Evolutionary conservation across 1,284 basidiomycete species (phyloP), one percentile per base, ranked within the genome.

Genomic region (Ustilago crameri): DNA sequence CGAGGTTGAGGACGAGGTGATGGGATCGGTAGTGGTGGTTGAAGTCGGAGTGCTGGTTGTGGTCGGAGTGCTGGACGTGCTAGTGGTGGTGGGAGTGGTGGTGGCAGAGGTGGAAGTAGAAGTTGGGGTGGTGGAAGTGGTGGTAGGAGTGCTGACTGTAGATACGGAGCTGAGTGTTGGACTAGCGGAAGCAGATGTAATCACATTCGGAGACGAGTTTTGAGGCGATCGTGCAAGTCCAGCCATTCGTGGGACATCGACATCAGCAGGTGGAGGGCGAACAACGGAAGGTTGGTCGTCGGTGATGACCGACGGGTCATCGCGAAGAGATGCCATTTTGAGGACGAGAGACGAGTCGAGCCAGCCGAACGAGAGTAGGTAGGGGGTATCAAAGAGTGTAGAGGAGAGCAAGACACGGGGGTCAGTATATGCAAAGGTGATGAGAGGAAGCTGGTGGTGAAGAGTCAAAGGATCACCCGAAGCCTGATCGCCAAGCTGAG

Each of bases 141-240:
- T 43, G 32, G 47, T 34, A 18, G 53, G 14, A 26, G 49, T 7
- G 26, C 22, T 52, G 51, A 23, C 32, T 4, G 61, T 49, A 14
- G 54, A 24, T n/a, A 20, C 46, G 30, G 47, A 10, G 24, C 34
- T 9, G 14, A 43, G 38, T 20, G 49, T 38, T 35, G 34, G 17
- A 15, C 14, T 37, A 15, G 12, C 12, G 30, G 43, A 30, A 20
- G 54, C 37, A 32, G 17, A 37, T 4, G 43, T 24, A 20, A 34
- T 46, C 37, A 49, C 20, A 17, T 26, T 24, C 14, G 27, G 34
- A 22, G 44, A 26, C 46, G 14, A 17, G 20, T 26, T 41, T 65
- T 59, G 62, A 43, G 56, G 56, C 20, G 62, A 59, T 47, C 62
- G 62, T 18, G 47, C 27, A 38, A 51, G 22, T 38, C 51, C 56